phyloP scores from a whole-genome alignment of 768 basidiomycete genomes.

The Mycena rosella region DNA sequence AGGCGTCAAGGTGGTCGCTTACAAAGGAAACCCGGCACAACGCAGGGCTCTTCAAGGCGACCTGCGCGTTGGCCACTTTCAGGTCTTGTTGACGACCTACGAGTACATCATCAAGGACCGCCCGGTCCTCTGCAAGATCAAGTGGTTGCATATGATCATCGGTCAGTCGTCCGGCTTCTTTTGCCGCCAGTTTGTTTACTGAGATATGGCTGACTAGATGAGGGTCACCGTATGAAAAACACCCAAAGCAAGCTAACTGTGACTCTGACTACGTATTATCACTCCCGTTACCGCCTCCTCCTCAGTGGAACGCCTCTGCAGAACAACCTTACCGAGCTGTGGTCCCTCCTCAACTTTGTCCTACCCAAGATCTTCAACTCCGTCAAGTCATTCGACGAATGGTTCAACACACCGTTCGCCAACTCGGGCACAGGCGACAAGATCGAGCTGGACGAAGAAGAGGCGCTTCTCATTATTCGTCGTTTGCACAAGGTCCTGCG shows the following conservation, averaged over 20 bases:
- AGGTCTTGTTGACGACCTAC: conserved; percentile 94
- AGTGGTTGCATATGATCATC: conserved; percentile 98
- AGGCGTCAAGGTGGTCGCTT: conserved; percentile 79
- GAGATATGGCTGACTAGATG: conserved; percentile 63
- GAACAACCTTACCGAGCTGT: conserved; percentile 96
- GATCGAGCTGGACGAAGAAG: conserved; percentile 99
- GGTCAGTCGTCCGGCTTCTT: conserved; percentile 57
- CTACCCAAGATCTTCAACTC: conserved; percentile 98
- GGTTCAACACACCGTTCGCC: conserved; percentile 99
- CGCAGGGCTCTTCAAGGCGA: conserved; percentile 84
- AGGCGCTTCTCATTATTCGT: conserved; percentile 95
- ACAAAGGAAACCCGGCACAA: conserved; percentile 92
- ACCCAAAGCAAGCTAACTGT: conserved; percentile 89
- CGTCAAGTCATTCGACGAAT: conserved; percentile 98
- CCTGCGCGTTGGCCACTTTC: conserved; percentile 85
- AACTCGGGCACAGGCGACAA: conserved; percentile 98
- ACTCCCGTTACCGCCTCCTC: conserved; percentile 93
- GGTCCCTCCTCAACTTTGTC: conserved; percentile 96
- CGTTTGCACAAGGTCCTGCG: conserved; percentile 96
- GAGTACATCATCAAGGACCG: conserved; percentile 99
- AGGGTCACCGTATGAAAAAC: conserved; percentile 99
- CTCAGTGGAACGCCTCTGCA: conserved; percentile 96
- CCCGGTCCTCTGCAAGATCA: conserved; percentile 88
- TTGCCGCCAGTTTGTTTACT: background rate
- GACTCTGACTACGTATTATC: conserved; percentile 92